Evolutionary conservation across 2,329 filamentous ascomycete genomes (phyloP), one percentile per base, ranked within the genome.

Genomic region (Nemania sp.): DNA sequence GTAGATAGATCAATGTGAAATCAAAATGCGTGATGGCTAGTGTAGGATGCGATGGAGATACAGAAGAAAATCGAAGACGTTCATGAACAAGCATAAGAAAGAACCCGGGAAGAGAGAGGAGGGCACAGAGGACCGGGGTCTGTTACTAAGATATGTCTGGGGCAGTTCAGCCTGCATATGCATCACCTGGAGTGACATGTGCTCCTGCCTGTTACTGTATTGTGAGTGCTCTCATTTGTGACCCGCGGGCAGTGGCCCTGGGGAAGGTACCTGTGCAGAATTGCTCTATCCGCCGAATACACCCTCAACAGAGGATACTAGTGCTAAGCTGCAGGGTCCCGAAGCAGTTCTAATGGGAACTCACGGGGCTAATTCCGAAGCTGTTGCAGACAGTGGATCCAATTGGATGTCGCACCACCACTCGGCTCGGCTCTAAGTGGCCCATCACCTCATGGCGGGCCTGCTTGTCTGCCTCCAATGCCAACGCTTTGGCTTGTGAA

Each of bases 291-390:
- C 17, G 24, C 23, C 34, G 34, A 23, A 31, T 17, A 40, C 14
- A 36, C 20, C 28, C 30, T 39, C 24, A 36, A 42, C 31, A 26
- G 37, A 42, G 19, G 12, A 17, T 42, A n/a, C 26, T 30, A n/a
- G 40, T 26, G 19, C 26, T 15, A 40, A 42, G 49, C 43, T 57
- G 55, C 55, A 57, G 55, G 55, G 51, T 57, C 55, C 55, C 55
- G 54, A 50, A 50, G 46, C 46, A 56, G 45, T 43, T 17, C 33
- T 12, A 42, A n/a, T n/a, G 34, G 26, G 28, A n/a, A 17, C 46
- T 20, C 39, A 44, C 49, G 30, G 54, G 44, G 45, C 19, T 24
- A 36, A 36, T 54, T 54, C 44, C 46, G 40, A 50, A 47, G 30
- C 42, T 19, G 31, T 50, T n/a, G n/a, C n/a, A 6, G 9, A n/a